Evolutionary conservation across 768 basidiomycete species (phyloP).

Genomic region (Roridomyces roridus): DNA sequence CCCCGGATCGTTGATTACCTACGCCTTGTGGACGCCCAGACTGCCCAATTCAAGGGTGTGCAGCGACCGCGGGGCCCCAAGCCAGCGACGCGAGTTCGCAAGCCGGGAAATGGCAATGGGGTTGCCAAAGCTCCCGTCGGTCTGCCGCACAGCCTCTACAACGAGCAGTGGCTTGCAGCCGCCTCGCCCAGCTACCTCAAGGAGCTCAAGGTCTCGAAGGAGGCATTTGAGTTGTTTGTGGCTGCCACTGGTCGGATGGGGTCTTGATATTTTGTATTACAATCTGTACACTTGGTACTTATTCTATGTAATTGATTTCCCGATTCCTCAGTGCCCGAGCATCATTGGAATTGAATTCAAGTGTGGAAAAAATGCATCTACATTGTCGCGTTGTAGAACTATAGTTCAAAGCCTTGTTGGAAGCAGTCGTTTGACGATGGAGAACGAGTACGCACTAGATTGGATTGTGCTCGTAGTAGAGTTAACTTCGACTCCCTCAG

Average conservation of each 20-base stretch:
- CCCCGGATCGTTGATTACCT: background rate
- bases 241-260: slow-evolving; percentile 18
- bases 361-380: too few relatives aligned
- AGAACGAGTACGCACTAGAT: too few relatives aligned
- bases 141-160: slow-evolving; percentile 21
- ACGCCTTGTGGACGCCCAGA: slow-evolving; percentile 2
- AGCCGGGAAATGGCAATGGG: background rate
- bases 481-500: too few relatives aligned
- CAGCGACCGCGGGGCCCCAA: background rate
- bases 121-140: slow-evolving; percentile 11
- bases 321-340: too few relatives aligned
- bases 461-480: too few relatives aligned
- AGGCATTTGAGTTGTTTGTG: slow-evolving; percentile 16
- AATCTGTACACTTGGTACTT: too few relatives aligned
- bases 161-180: slow-evolving; percentile 15
- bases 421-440: too few relatives aligned
- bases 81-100: background rate
- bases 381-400: too few relatives aligned
- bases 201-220: slow-evolving; percentile 17
- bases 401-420: too few relatives aligned
- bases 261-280: too few relatives aligned
- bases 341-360: too few relatives aligned
- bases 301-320: too few relatives aligned
- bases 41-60: background rate
- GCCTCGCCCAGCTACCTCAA: slow-evolving; percentile 10